Conservation (phyloP, 176 grass and related monocot species). For the Bothriochloa decipiens region DNA sequence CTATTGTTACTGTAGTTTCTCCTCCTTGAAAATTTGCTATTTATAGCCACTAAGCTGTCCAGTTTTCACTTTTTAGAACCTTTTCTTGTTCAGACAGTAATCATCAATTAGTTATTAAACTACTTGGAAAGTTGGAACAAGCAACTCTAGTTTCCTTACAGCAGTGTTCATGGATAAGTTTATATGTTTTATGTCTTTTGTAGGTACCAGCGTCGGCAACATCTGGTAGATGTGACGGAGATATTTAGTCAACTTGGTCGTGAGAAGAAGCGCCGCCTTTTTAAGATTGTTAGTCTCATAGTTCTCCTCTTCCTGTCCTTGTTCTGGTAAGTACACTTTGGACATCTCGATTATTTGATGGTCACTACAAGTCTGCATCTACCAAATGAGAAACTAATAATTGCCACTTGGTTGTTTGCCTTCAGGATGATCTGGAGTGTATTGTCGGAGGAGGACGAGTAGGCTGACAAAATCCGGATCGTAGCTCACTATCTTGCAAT, state of each 20-base stretch:
- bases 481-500: conserved; percentile 28
- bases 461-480: conserved; percentile 29
- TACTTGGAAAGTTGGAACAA: not conserved
- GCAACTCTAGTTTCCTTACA: not conserved
- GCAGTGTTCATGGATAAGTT: not conserved
- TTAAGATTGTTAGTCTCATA: conserved; percentile 83
- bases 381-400: conserved; percentile 1
- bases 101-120: not conserved
- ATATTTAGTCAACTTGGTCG: conserved; percentile 89
- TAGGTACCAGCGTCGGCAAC: conserved; percentile 76
- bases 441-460: conserved; percentile 78
- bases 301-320: conserved; percentile 83
- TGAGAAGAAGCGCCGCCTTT: conserved; percentile 85
- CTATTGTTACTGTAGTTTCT: not conserved
- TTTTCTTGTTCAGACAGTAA: not conserved
- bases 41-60: not conserved
- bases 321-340: conserved; percentile 63
- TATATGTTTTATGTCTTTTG: conserved; percentile 36
- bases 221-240: conserved; percentile 95
- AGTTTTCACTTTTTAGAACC: not conserved
- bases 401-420: conserved; percentile 10
- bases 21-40: not conserved
- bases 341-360: not conserved
- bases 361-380: conserved; percentile 22
- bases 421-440: conserved; percentile 97